Conservation (phyloP, 768 basidiomycete genomes). For the Phaffia australis region DNA sequence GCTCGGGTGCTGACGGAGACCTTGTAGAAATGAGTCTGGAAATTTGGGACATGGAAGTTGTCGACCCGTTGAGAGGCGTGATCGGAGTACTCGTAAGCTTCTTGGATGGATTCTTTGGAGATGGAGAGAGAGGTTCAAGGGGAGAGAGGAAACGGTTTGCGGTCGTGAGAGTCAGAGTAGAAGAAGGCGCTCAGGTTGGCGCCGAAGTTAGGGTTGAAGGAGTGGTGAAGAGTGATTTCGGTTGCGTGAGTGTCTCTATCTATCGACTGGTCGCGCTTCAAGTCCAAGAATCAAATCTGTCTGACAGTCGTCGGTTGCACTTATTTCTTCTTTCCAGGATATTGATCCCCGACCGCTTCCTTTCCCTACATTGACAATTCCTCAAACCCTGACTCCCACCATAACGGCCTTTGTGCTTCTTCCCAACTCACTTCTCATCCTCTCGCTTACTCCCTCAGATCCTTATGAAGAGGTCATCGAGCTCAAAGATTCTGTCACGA, state of each 20-base stretch:
- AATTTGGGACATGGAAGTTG: constrained; percentile 28
- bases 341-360: constrained; percentile 36
- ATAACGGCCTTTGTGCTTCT: constrained; percentile 37
- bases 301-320: constrained; percentile 24
- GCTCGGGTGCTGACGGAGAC: constrained; percentile 28
- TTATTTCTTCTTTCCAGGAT: constrained; percentile 26
- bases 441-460: constrained; percentile 31
- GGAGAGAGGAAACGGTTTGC: constrained; percentile 26
- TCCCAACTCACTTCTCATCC: constrained; percentile 35
- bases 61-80: constrained; percentile 27
- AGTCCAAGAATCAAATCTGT: neutral
- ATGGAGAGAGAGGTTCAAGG: constrained; percentile 26
- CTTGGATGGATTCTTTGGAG: constrained; percentile 17
- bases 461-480: constrained; percentile 39
- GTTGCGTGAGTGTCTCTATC: neutral
- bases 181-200: constrained; percentile 5
- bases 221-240: constrained; percentile 9
- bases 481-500: constrained; percentile 35
- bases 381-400: constrained; percentile 24
- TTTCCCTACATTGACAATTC: constrained; percentile 35
- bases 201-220: constrained; percentile 11
- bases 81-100: constrained; percentile 35
- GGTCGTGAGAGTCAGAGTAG: constrained; percentile 33
- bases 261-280: neutral
- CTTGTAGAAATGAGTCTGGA: constrained; percentile 33